Evolutionary conservation across 2,329 filamentous ascomycete genomes (phyloP).

Genomic region (Alternaria incomplexa): DNA sequence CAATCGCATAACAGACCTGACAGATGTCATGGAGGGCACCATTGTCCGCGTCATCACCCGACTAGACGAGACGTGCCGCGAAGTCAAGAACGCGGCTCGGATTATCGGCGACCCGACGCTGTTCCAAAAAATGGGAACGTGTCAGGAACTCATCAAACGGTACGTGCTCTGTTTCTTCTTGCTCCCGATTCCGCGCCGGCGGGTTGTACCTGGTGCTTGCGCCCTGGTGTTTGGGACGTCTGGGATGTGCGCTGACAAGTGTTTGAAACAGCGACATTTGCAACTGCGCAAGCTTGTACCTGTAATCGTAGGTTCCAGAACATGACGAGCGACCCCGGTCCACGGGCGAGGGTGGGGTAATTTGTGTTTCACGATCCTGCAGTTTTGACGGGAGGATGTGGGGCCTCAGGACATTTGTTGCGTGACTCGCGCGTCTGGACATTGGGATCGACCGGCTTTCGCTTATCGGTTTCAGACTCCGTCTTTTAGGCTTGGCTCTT

Average conservation of each 20-base stretch:
- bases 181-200: not conserved
- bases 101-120: constrained; percentile 93
- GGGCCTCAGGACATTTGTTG: not conserved
- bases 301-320: constrained; percentile 29
- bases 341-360: not conserved
- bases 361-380: not conserved
- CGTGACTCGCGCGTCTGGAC: not conserved
- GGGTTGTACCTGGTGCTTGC: not conserved
- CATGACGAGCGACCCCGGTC: not conserved
- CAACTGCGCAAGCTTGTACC: constrained; percentile 49
- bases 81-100: constrained; percentile 95
- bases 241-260: constrained; percentile 1
- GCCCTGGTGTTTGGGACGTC: not conserved
- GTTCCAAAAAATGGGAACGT: constrained; percentile 95
- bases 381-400: not conserved
- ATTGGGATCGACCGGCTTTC: constrained; percentile 6
- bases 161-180: constrained; percentile 63
- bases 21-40: constrained; percentile 94
- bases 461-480: constrained; percentile 12
- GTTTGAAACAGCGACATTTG: constrained; percentile 46
- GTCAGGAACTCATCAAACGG: constrained; percentile 96
- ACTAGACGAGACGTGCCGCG: constrained; percentile 92
- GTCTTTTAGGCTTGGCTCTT: constrained; percentile 4
- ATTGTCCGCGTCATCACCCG: constrained; percentile 95
- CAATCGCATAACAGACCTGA: constrained; percentile 94